Evolutionary conservation across 2,329 filamentous ascomycete genomes (phyloP), one percentile per base, ranked within the genome.

Genomic region (Diaporthe helianthi): DNA sequence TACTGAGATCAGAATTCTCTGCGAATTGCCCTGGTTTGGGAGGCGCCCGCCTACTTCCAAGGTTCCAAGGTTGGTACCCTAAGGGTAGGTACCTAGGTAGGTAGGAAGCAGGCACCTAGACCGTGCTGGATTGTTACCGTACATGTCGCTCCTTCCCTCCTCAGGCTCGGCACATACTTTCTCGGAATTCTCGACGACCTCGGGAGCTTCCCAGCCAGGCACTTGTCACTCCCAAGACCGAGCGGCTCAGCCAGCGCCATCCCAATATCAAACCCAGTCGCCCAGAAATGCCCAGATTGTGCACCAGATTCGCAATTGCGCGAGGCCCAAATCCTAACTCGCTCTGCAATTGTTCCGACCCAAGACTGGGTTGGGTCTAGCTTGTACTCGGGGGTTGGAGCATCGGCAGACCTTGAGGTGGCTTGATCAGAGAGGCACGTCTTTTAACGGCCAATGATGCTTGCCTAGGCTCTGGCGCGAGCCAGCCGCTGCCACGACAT

Each of bases 91-190:
- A n/a, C 53, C 3, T 38, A 38, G 19, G n/a, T 55, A 41, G 15
- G 36, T 10, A 41, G 3, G 15, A 17, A 17, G 38, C 2, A 44
- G 38, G 24, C 26, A 60, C 17, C 38, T 24, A 46, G 10, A 13
- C 12, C 31, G 24, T 31, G 10, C 24, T 22, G 24, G 19, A 13
- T 4, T 33, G 41, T 33, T 47, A 44, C 15, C 47, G 44, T 49
- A 49, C 58, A 63, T 36, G 44, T 36, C 29, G 58, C 58, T 36
- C 58, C 31, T 49, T 33, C 58, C 44, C 17, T 22, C 58, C 4
- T n/a, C n/a, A n/a, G n/a, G 29, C 3, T 49, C 7, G 6, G 31
- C 17, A n/a, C 12, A 46, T 19, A 9, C 8, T 12, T 24, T 33
- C 6, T n/a, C 15, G 55, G 38, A 26, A 31, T 8, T 31, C 38